Conservation (phyloP, 1,284 basidiomycete species). For the Stygiomarasmius scandens region DNA sequence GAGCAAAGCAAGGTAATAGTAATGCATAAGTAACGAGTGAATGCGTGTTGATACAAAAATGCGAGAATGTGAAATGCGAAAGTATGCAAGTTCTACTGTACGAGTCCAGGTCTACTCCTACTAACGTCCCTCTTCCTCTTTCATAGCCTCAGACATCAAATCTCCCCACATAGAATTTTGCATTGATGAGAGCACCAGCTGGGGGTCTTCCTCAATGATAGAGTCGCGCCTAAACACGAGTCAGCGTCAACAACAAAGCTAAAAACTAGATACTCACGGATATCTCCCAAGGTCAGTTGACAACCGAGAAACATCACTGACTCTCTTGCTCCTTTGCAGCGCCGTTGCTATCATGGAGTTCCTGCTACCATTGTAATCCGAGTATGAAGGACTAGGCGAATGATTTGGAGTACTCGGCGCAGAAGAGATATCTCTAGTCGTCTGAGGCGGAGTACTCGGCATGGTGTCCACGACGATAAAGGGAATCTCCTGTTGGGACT, state of each 20-base stretch:
- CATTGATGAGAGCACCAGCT: constrained; percentile 59
- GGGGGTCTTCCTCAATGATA: constrained; percentile 52
- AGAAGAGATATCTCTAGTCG: constrained; percentile 58
- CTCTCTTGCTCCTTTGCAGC: constrained; percentile 56
- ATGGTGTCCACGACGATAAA: constrained; percentile 66
- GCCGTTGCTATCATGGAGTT: constrained; percentile 41
- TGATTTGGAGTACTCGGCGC: constrained; percentile 47
- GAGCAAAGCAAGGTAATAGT: too few relatives aligned
- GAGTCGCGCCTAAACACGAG: constrained; percentile 44
- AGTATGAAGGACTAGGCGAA: constrained; percentile 51
- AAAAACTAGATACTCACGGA: constrained; percentile 40
- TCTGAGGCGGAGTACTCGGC: constrained; percentile 51
- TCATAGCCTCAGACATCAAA: constrained; percentile 29
- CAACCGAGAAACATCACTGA: constrained; percentile 62
- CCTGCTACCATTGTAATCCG: constrained; percentile 26
- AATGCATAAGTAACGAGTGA: too few relatives aligned
- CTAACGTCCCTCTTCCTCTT: constrained; percentile 15
- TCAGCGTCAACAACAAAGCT: constrained; percentile 6
- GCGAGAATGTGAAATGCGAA: too few relatives aligned
- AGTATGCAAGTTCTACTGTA: too few relatives aligned
- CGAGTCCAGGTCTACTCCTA: too few relatives aligned
- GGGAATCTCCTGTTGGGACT: constrained; percentile 70
- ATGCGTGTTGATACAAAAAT: too few relatives aligned
- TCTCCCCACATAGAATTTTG: constrained; percentile 73
- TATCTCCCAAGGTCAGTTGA: constrained; percentile 57